phyloP scores from a whole-genome alignment of 352 stramenopile species.

The Globisporangium abappressorium region DNA sequence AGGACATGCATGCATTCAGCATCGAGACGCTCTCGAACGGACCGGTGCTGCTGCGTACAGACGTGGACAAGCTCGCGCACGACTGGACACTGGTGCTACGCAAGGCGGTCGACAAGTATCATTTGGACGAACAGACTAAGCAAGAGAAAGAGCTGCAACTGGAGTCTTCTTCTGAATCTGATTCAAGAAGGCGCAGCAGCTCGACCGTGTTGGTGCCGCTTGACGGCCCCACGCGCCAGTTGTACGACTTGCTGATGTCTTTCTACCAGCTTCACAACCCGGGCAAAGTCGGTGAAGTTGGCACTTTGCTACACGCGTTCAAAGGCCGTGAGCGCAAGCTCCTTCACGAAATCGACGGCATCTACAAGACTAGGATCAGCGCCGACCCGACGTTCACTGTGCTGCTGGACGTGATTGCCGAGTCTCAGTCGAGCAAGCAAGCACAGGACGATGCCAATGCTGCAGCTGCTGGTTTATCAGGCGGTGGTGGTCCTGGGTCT shows the following conservation, averaged over 20 bases:
- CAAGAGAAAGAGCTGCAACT: background rate
- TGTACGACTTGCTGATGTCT: conserved; percentile 46
- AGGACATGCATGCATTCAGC: conserved; percentile 30
- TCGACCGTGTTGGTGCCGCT: background rate
- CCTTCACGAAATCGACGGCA: conserved; percentile 56
- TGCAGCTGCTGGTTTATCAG: no score
- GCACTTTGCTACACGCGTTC: conserved; percentile 53
- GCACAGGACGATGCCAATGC: background rate
- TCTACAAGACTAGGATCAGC: conserved; percentile 54
- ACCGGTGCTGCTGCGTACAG: conserved; percentile 32
- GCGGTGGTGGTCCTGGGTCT: no score
- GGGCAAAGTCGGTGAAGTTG: conserved; percentile 81
- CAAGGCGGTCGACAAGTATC: conserved; percentile 17
- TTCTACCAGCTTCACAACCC: conserved; percentile 91
- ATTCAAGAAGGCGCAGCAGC: background rate
- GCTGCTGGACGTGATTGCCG: conserved; percentile 26
- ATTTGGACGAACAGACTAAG: conserved; percentile 10
- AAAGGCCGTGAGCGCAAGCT: conserved; percentile 47
- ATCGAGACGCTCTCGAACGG: conserved; percentile 39
- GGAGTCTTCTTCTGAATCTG: background rate
- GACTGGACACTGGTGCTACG: conserved; percentile 34
- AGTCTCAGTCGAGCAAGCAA: conserved; percentile 17
- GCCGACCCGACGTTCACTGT: conserved; percentile 28
- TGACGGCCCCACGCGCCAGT: conserved; percentile 5
- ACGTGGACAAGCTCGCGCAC: conserved; percentile 26